Conservation (phyloP, 345 rosid genomes). For the Rhodamnia rubescens region DNA sequence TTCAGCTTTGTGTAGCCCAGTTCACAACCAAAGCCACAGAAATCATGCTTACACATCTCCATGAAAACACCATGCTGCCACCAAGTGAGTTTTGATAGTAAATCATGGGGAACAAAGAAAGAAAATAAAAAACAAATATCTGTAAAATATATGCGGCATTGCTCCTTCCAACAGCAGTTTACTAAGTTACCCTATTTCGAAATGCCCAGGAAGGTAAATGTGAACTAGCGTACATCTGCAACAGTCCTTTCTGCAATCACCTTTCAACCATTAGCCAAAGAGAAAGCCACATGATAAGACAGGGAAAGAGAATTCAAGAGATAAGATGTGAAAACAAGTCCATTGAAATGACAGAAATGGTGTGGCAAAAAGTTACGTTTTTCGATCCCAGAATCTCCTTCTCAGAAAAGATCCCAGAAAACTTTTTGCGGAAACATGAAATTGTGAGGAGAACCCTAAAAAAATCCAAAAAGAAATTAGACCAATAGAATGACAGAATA, state of each 20-base stretch:
- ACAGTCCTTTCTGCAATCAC: constrained; percentile 65
- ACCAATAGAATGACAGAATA: not conserved
- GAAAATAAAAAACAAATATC: not conserved
- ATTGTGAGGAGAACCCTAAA: constrained; percentile 63
- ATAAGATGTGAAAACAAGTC: not conserved
- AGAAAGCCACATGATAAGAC: not conserved
- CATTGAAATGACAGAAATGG: not conserved
- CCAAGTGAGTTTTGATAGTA: constrained; percentile 7
- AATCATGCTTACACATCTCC: constrained; percentile 53
- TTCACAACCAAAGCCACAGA: constrained; percentile 41
- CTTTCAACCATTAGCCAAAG: constrained; percentile 24
- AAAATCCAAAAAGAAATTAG: not conserved
- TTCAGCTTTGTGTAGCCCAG: constrained; percentile 34
- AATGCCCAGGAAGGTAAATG: constrained; percentile 39
- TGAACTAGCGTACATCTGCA: constrained; percentile 45
- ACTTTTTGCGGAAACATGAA: constrained; percentile 53
- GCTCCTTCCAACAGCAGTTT: not conserved
- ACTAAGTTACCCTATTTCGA: constrained; percentile 44
- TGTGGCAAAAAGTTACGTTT: constrained; percentile 36
- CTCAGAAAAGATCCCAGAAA: constrained; percentile 38
- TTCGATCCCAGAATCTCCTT: constrained; percentile 54
- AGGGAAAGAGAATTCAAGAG: not conserved
- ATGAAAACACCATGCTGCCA: constrained; percentile 55
- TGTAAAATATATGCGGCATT: not conserved
- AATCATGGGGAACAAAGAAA: not conserved